These are phyloP conservation scores for Aleurites moluccanus DNA, from an alignment of 441 rosid genomes.

Conservation along the genomic window DNA sequence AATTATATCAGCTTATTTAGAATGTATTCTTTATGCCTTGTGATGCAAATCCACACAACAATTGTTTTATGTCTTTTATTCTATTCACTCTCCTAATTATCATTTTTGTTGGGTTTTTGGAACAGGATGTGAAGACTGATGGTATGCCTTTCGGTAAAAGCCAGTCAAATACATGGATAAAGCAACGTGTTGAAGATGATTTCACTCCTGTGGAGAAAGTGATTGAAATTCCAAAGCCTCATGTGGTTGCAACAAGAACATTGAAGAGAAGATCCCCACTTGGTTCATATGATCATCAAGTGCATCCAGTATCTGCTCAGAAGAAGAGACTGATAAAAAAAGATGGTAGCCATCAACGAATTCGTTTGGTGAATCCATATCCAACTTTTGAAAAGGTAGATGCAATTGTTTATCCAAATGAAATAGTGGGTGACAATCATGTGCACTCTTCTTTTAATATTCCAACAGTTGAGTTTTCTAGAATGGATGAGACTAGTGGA, in stretches of 20 bases:
- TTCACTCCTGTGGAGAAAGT: neutral
- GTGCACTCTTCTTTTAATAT: constrained; percentile 28
- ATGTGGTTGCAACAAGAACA: neutral
- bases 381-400: constrained; percentile 27
- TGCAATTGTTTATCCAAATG: constrained; percentile 24
- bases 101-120: neutral
- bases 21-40: neutral
- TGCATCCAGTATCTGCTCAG: constrained; percentile 5
- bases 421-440: constrained; percentile 27
- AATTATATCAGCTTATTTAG: neutral
- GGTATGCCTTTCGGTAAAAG: neutral
- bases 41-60: neutral
- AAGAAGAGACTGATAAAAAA: constrained; percentile 22
- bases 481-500: constrained; percentile 16
- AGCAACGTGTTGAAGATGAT: constrained; percentile 7
- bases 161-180: neutral
- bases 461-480: constrained; percentile 26
- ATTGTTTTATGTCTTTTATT: neutral
- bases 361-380: constrained; percentile 6
- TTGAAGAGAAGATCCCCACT: constrained; percentile 26
- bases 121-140: constrained; percentile 21
- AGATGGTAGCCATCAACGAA: constrained; percentile 9
- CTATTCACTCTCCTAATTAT: constrained; percentile 2
- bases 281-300: constrained; percentile 10
- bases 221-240: neutral